Conservation (phyloP, 129 eudicot genomes). For the Flaveria bidentis region DNA sequence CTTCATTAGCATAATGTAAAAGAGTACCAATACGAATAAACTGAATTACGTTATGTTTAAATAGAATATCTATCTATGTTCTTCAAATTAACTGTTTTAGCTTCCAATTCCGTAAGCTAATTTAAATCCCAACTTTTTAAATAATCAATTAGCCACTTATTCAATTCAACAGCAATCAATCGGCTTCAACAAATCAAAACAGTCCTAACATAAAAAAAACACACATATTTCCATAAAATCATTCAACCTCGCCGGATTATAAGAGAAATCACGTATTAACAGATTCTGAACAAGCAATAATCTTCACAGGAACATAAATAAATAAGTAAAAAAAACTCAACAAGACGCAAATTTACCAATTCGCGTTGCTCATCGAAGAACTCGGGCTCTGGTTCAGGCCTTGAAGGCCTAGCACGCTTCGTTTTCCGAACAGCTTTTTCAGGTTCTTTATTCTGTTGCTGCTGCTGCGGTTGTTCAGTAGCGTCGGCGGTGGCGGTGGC, state of each 20-base stretch:
- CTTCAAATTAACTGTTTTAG: neutral
- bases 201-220: neutral
- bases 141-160: neutral
- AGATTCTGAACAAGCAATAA: neutral
- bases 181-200: neutral
- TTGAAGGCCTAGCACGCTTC: conserved; percentile 48
- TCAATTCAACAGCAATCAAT: neutral
- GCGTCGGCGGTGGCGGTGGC: conserved; percentile 22
- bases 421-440: conserved; percentile 30
- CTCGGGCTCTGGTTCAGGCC: conserved; percentile 64
- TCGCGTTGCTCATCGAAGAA: conserved; percentile 80
- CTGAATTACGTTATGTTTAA: neutral
- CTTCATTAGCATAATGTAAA: neutral
- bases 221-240: neutral
- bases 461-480: conserved; percentile 26
- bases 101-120: neutral
- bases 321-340: neutral
- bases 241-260: neutral
- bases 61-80: neutral
- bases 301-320: neutral
- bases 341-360: conserved; percentile 46
- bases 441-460: conserved; percentile 23
- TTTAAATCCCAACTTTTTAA: neutral
- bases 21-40: neutral
- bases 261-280: neutral